A percentile compares a stretch with the other conserved stretches of the same genome.
Conservation (phyloP, 2,329 filamentous ascomycete genomes). For the Diaporthe vexans region DNA sequence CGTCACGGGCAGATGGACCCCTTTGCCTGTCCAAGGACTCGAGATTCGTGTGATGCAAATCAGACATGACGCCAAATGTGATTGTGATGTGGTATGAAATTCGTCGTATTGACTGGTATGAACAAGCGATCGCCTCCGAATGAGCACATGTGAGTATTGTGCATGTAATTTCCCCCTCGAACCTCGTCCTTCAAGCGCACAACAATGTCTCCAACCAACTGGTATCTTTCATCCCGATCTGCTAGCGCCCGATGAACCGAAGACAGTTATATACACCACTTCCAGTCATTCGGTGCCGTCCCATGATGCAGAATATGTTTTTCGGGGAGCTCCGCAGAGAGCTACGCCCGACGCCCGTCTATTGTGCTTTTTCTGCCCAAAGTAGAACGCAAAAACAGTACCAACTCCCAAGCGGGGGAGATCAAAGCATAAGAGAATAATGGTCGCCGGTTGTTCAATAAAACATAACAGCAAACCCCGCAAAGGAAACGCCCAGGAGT, state of each 20-base stretch:
- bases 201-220: constrained; percentile 18
- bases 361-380: constrained; percentile 39
- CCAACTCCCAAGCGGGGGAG: constrained; percentile 16
- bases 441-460: constrained; percentile 32
- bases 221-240: constrained; percentile 38
- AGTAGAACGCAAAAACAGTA: constrained; percentile 30
- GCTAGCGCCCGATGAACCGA: constrained; percentile 35
- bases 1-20: too few species aligned
- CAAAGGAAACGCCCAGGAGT: constrained; percentile 37
- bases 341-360: constrained; percentile 34
- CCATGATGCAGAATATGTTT: constrained; percentile 37
- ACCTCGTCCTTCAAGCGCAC: constrained; percentile 14
- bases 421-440: constrained; percentile 36
- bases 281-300: constrained; percentile 35
- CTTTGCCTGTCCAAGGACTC: neutral
- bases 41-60: neutral
- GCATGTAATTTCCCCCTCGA: constrained; percentile 29
- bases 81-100: constrained; percentile 17
- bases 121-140: constrained; percentile 24
- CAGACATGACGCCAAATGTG: neutral
- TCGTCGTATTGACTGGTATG: constrained; percentile 37
- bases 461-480: constrained; percentile 24
- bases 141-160: constrained; percentile 32
- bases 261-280: constrained; percentile 38
- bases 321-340: constrained; percentile 5